Evolutionary conservation across 305 asterid species (phyloP).

Genomic region (Caryopteris hybrid): DNA sequence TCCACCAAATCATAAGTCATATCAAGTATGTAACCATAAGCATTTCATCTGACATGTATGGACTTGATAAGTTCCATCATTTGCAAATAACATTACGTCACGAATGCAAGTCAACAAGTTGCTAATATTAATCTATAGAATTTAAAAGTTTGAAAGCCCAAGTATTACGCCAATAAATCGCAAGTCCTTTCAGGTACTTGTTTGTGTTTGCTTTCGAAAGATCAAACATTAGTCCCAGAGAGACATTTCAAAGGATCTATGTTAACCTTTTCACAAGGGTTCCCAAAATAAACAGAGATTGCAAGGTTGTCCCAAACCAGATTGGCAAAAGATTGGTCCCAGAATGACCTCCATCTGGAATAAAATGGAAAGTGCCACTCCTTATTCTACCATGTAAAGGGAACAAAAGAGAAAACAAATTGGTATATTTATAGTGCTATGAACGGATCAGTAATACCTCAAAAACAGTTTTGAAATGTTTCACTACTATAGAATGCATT

Average conservation of each 20-base stretch:
- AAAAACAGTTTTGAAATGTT: not conserved
- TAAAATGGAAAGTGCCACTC: not conserved
- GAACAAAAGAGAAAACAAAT: not conserved
- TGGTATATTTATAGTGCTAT: not conserved
- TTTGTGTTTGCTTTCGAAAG: not conserved
- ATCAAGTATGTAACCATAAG: not conserved
- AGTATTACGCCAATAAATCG: not conserved
- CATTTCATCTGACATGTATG: not conserved
- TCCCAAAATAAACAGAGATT: not conserved
- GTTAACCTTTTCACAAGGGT: not conserved
- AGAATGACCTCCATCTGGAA: not conserved
- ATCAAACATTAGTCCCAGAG: constrained; percentile 1
- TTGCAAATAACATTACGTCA: not conserved
- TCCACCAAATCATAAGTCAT: not conserved
- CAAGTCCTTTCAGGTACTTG: not conserved
- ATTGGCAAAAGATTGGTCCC: not conserved
- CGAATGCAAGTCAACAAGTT: not conserved
- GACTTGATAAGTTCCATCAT: too few relatives aligned
- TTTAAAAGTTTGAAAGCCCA: not conserved
- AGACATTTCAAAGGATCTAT: not conserved
- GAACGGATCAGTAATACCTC: not conserved
- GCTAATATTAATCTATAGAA: not conserved
- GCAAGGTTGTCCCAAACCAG: constrained; percentile 9
- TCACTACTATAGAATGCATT: not conserved
- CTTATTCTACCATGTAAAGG: not conserved